Evolutionary conservation across 1,284 basidiomycete species (phyloP).

Genomic region (Coniophora puteana): DNA sequence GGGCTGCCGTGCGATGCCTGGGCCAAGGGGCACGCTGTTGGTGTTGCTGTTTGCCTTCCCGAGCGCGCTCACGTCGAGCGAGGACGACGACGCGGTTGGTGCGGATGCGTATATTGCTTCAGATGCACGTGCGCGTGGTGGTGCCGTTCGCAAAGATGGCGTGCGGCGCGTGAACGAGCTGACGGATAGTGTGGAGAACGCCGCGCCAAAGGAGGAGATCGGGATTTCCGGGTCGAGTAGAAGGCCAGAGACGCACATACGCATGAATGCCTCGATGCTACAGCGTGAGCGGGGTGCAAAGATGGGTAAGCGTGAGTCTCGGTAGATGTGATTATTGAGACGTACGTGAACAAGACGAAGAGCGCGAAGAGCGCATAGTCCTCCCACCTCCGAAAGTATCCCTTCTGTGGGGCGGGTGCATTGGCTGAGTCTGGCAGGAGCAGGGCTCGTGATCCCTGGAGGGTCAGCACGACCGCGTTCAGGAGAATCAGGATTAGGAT

Average conservation of each 20-base stretch:
- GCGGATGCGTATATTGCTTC: slow-evolving; percentile 18
- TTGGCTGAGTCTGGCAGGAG: slow-evolving; percentile 43
- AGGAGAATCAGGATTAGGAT: slow-evolving; percentile 84
- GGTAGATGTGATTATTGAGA: slow-evolving; percentile 16
- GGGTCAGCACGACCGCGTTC: slow-evolving; percentile 80
- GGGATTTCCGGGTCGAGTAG: slow-evolving; percentile 84
- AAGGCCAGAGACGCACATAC: slow-evolving; percentile 90
- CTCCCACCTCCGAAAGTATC: slow-evolving; percentile 88
- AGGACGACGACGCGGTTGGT: slow-evolving; percentile 13
- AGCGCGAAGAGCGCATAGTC: slow-evolving; percentile 82
- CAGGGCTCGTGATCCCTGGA: slow-evolving; percentile 67
- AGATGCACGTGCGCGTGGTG: too few species aligned
- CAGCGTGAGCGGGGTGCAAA: background rate
- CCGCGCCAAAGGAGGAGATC: slow-evolving; percentile 47
- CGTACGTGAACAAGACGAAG: slow-evolving; percentile 87
- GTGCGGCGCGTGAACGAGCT: too few species aligned
- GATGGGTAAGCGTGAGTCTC: background rate
- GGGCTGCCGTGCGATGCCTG: too few species aligned
- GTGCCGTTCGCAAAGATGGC: too few species aligned
- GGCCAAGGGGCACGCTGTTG: too few species aligned
- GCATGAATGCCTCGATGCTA: slow-evolving; percentile 83
- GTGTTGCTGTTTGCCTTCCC: too few species aligned
- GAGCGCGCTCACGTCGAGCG: background rate
- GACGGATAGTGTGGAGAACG: slow-evolving; percentile 34
- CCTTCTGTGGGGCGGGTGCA: slow-evolving; percentile 44